Conservation (phyloP, 768 basidiomycete species). For the Gloeopeniophorella convolvens region DNA sequence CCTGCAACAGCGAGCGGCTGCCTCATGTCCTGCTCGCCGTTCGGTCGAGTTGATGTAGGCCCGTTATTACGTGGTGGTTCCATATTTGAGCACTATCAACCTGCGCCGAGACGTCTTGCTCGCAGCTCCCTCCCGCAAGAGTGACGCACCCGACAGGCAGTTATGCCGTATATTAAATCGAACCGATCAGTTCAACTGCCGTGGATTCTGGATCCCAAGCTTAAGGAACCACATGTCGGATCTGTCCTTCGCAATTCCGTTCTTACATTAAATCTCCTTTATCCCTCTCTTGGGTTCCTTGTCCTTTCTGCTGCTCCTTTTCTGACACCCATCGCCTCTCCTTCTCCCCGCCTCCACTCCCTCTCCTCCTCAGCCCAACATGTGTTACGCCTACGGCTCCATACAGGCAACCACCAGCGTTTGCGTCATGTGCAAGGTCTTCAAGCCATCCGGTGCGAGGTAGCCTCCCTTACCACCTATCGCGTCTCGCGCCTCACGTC, state of each 20-base stretch:
- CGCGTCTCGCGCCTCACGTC: slow-evolving; percentile 23
- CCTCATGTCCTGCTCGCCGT: neutral
- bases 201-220: slow-evolving; percentile 14
- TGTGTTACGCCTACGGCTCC: slow-evolving; percentile 72
- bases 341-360: slow-evolving; percentile 9
- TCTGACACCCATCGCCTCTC: slow-evolving; percentile 5
- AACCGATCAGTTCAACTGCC: slow-evolving; percentile 35
- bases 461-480: slow-evolving; percentile 26
- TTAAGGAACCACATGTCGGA: slow-evolving; percentile 35
- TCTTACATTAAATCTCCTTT: slow-evolving; percentile 35
- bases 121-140: neutral
- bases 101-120: too few relatives aligned
- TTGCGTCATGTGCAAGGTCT: slow-evolving; percentile 85
- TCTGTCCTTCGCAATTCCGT: slow-evolving; percentile 28
- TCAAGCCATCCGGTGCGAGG: slow-evolving; percentile 54
- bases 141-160: too few relatives aligned
- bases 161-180: slow-evolving; percentile 30
- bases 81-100: too few relatives aligned
- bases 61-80: slow-evolving; percentile 14
- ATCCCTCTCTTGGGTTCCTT: slow-evolving; percentile 31
- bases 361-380: slow-evolving; percentile 29
- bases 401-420: slow-evolving; percentile 58
- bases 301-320: slow-evolving; percentile 21
- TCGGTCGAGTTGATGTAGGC: neutral
- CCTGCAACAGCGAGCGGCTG: too few relatives aligned